A percentile compares a stretch with the other conserved stretches of the same genome.
phyloP scores from a whole-genome alignment of 2,329 filamentous ascomycete genomes.

The Hymenoscyphus albidus region DNA sequence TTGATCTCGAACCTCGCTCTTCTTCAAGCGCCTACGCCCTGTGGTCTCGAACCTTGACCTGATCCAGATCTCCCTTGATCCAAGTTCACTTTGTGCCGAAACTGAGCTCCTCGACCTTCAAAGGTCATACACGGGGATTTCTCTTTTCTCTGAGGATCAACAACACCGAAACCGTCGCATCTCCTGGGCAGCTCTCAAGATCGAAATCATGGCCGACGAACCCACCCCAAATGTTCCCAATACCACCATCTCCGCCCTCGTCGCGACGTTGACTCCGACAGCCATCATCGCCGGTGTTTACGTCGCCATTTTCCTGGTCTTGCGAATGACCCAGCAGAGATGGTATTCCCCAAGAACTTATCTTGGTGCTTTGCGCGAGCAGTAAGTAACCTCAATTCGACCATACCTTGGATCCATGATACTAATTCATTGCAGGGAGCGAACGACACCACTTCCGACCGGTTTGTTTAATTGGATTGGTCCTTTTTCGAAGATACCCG shows the following conservation, averaged over 20 bases:
- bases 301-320: slow-evolving; percentile 44
- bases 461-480: slow-evolving; percentile 66
- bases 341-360: slow-evolving; percentile 54
- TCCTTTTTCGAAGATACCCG: slow-evolving; percentile 63
- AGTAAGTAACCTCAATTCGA: slow-evolving; percentile 23
- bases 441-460: slow-evolving; percentile 54
- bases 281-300: slow-evolving; percentile 43
- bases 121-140: background rate
- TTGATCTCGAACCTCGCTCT: background rate
- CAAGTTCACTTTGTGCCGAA: background rate
- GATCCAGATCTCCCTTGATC: background rate
- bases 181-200: background rate
- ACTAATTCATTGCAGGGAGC: slow-evolving; percentile 42
- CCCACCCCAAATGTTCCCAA: slow-evolving; percentile 13
- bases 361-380: slow-evolving; percentile 47
- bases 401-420: background rate
- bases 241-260: slow-evolving; percentile 38
- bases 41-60: no score
- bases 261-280: slow-evolving; percentile 46
- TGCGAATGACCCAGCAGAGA: slow-evolving; percentile 46
- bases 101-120: background rate
- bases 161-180: background rate
- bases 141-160: background rate
- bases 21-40: background rate
- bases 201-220: slow-evolving; percentile 11